phyloP scores from a whole-genome alignment of 2,329 filamentous ascomycete species.

The Colletotrichum magnum region DNA sequence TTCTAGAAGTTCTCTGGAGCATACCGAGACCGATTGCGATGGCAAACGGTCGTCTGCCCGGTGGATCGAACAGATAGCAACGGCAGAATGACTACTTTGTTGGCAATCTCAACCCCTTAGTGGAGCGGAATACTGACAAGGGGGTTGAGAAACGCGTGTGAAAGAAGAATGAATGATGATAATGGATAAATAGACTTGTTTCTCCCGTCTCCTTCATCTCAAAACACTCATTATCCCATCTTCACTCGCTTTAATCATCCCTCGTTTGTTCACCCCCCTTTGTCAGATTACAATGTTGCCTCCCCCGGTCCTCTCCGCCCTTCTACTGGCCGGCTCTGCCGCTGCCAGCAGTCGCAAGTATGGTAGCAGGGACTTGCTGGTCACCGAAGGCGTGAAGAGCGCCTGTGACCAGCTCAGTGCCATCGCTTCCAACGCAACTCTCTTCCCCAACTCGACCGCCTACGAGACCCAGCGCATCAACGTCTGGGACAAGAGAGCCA shows the following conservation, averaged over 20 bases:
- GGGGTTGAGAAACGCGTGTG: not conserved
- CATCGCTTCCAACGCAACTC: conserved; percentile 9
- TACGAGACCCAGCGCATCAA: conserved; percentile 31
- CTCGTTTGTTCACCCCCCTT: not conserved
- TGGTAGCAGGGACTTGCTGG: conserved; percentile 1
- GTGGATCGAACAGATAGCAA: not conserved
- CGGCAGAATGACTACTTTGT: not conserved
- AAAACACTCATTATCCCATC: conserved; percentile 1
- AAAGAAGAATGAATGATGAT: not conserved
- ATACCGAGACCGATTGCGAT: conserved; percentile 16
- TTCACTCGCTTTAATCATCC: not conserved
- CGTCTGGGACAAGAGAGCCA: conserved; percentile 30
- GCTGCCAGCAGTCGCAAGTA: conserved; percentile 4
- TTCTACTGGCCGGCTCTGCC: conserved; percentile 8
- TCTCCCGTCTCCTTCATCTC: not conserved
- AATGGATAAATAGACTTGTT: conserved; percentile 1
- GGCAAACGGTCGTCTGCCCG: not conserved
- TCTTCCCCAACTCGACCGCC: conserved; percentile 21
- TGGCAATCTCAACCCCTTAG: not conserved
- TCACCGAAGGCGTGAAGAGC: conserved; percentile 14
- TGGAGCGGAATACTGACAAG: not conserved
- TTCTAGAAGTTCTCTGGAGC: not conserved
- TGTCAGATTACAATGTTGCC: not conserved
- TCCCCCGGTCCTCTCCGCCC: conserved; percentile 50
- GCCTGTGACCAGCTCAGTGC: conserved; percentile 26